Conservation (phyloP, 768 basidiomycete species). For the Psilocybe sp. region DNA sequence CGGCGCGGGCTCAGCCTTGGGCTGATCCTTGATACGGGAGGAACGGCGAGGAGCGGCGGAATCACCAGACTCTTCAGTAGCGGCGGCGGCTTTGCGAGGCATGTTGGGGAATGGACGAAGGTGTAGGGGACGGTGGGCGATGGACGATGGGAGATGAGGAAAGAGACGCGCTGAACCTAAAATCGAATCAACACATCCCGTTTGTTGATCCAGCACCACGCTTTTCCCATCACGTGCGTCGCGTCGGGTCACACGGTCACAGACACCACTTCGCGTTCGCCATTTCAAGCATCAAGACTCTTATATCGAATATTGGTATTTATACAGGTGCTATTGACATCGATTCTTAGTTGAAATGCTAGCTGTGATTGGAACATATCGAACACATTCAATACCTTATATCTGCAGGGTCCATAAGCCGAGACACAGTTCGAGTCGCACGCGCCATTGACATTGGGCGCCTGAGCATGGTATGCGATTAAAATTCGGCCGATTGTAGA, state of each 20-base stretch:
- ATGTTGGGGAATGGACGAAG: conserved; percentile 31
- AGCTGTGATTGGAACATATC: too few relatives aligned
- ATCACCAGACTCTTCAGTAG: conserved; percentile 36
- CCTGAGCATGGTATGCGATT: too few relatives aligned
- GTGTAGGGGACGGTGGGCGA: conserved; percentile 6
- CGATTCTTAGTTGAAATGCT: too few relatives aligned
- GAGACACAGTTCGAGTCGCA: too few relatives aligned
- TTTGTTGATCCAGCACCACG: conserved; percentile 27
- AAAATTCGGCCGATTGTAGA: too few relatives aligned
- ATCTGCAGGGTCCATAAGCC: too few relatives aligned
- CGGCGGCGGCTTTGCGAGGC: conserved; percentile 68
- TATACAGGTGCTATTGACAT: too few relatives aligned
- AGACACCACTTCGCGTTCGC: too few relatives aligned
- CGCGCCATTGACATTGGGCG: too few relatives aligned
- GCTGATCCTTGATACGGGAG: conserved; percentile 70
- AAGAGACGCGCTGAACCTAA: conserved; percentile 29
- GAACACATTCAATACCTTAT: too few relatives aligned
- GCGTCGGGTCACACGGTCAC: conserved; percentile 19
- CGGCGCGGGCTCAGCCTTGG: conserved; percentile 45
- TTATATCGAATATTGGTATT: too few relatives aligned
- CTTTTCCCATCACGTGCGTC: conserved; percentile 32
- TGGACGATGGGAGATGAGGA: conserved; percentile 20
- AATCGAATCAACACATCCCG: conserved; percentile 28
- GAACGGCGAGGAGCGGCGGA: conserved; percentile 63
- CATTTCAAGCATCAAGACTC: too few relatives aligned